These are phyloP conservation scores for Croton setiger DNA, from an alignment of 441 rosid genomes.

Conservation along the genomic window DNA sequence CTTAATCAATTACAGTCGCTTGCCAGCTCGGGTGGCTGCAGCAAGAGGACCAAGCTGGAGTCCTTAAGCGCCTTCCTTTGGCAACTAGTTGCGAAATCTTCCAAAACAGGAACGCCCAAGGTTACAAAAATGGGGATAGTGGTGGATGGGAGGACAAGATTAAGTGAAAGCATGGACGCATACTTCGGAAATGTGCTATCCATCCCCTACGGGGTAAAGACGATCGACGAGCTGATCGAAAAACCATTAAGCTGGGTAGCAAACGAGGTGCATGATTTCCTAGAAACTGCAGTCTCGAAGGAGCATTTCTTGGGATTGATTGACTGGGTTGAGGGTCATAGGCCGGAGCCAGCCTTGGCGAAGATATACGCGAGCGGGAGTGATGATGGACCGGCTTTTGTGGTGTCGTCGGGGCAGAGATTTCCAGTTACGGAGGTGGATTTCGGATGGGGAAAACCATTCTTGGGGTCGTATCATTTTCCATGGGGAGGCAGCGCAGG, in stretches of 20 bases:
- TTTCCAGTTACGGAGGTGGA: constrained; percentile 49
- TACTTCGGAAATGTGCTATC: constrained; percentile 84
- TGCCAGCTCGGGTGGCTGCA: constrained; percentile 32
- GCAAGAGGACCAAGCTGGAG: constrained; percentile 54
- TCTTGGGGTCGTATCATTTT: constrained; percentile 71
- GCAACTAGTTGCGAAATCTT: constrained; percentile 57
- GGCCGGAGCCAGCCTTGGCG: constrained; percentile 50
- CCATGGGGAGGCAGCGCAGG: constrained; percentile 84
- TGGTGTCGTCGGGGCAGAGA: constrained; percentile 73
- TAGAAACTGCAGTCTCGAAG: constrained; percentile 40
- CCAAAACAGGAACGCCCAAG: background rate
- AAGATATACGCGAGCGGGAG: constrained; percentile 44
- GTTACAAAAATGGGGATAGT: constrained; percentile 60
- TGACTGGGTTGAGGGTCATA: constrained; percentile 84
- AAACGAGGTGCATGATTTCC: constrained; percentile 50
- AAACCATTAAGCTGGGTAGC: constrained; percentile 62
- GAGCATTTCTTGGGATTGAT: constrained; percentile 78
- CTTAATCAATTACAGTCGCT: constrained; percentile 49
- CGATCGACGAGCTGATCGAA: constrained; percentile 36
- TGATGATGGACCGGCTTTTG: constrained; percentile 64
- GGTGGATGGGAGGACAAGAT: constrained; percentile 68
- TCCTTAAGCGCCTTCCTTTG: constrained; percentile 68
- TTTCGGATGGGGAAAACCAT: constrained; percentile 81
- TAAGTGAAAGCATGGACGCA: constrained; percentile 28
- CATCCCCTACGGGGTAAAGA: constrained; percentile 49